Percentiles rank a stretch among this genome's conserved stretches.
phyloP scores from a whole-genome alignment of 2,329 filamentous ascomycete species.

The Talaromyces verruculosus region DNA sequence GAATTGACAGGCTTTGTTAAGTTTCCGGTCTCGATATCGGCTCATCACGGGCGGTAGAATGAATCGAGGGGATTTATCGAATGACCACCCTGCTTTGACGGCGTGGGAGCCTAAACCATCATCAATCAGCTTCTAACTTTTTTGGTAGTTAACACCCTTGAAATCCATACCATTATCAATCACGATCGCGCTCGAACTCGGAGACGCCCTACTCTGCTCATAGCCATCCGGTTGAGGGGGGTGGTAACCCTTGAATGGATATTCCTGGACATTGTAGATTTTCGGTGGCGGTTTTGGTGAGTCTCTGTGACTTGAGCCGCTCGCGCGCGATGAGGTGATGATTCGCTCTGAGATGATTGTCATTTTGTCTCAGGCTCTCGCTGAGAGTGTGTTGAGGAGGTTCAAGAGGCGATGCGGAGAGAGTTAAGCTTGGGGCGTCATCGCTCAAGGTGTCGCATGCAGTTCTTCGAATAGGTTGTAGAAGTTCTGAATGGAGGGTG shows the following conservation, averaged over 20 bases:
- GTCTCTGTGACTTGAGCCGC: conserved; percentile 40
- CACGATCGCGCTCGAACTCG: conserved; percentile 73
- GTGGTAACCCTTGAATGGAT: conserved; percentile 61
- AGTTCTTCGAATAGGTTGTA: background rate
- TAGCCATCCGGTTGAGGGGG: conserved; percentile 67
- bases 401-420: background rate
- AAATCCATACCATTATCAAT: conserved; percentile 77
- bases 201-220: conserved; percentile 61
- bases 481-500: too few relatives aligned
- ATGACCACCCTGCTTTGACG: conserved; percentile 93
- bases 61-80: conserved; percentile 78
- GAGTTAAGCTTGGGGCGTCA: conserved; percentile 4
- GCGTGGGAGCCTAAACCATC: conserved; percentile 69
- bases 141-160: too few relatives aligned
- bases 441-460: background rate
- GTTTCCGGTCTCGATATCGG: conserved; percentile 90
- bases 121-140: conserved; percentile 18
- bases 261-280: conserved; percentile 57
- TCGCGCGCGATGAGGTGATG: conserved; percentile 39
- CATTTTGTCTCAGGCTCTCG: conserved; percentile 34
- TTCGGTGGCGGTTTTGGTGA: conserved; percentile 54
- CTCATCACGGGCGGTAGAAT: conserved; percentile 86
- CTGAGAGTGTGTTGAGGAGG: background rate
- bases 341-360: conserved; percentile 45
- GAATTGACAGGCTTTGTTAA: conserved; percentile 88